These are phyloP conservation scores for Kazachstania taianensis DNA, from an alignment of 805 yeast genomes.

Conservation along the genomic window DNA sequence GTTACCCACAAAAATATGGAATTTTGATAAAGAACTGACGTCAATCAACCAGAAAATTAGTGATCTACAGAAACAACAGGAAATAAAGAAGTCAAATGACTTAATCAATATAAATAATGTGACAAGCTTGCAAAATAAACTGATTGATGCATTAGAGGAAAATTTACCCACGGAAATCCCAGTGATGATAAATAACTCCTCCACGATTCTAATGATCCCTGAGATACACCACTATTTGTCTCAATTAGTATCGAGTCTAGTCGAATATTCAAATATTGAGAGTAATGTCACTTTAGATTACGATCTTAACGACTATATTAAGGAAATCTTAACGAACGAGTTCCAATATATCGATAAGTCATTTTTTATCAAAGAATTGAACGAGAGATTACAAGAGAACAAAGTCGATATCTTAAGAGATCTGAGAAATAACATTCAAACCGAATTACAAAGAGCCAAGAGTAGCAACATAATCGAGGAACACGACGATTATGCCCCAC, in stretches of 20 bases:
- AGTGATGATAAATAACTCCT: constrained; percentile 18
- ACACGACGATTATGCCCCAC: constrained; percentile 1
- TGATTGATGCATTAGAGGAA: constrained; percentile 13
- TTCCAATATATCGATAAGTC: constrained; percentile 24
- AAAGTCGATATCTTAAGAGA: constrained; percentile 23
- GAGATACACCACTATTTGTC: constrained; percentile 22
- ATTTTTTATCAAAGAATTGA: constrained; percentile 21
- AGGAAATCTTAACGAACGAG: constrained; percentile 24
- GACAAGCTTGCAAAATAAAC: constrained; percentile 17
- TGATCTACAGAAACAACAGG: not conserved
- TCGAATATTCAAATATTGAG: constrained; percentile 4
- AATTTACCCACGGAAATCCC: constrained; percentile 26
- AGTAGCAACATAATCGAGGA: not conserved
- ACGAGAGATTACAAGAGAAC: constrained; percentile 17
- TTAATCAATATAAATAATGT: constrained; percentile 14
- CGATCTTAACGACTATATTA: constrained; percentile 24
- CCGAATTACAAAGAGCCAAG: constrained; percentile 1
- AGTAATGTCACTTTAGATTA: constrained; percentile 10
- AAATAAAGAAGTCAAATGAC: constrained; percentile 1
- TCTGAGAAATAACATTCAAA: constrained; percentile 9
- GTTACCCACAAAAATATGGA: constrained; percentile 20
- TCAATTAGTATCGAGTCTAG: constrained; percentile 11
- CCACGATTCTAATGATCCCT: constrained; percentile 23
- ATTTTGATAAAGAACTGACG: constrained; percentile 12
- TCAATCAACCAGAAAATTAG: constrained; percentile 1